phyloP scores from a whole-genome alignment of 2,329 filamentous ascomycete genomes.

The Exophiala sp. region DNA sequence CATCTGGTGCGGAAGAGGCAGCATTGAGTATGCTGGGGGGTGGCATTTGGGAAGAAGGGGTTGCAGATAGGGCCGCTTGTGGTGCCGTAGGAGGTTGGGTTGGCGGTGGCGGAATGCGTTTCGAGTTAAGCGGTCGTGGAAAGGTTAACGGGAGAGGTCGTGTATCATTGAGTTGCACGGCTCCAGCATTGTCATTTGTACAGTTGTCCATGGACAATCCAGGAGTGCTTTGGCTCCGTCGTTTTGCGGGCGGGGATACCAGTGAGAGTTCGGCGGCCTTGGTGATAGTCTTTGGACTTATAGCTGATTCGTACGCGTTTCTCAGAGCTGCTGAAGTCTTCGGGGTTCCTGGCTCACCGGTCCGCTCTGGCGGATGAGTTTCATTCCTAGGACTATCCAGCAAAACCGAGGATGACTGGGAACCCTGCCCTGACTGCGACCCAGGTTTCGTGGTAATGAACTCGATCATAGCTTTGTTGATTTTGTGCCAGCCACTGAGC shows the following conservation, averaged over 20 bases:
- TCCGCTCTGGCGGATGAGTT: neutral
- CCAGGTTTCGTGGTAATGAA: conserved; percentile 44
- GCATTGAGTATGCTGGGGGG: neutral
- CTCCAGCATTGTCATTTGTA: neutral
- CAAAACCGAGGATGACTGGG: neutral
- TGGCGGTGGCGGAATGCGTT: conserved; percentile 20
- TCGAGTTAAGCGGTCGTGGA: conserved; percentile 16
- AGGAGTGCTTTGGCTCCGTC: conserved; percentile 14
- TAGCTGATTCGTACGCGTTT: neutral
- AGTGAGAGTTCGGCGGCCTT: conserved; percentile 20
- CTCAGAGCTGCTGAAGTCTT: neutral
- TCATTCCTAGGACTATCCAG: conserved; percentile 1
- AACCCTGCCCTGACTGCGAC: neutral
- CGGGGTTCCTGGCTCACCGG: neutral
- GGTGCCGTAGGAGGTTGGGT: neutral
- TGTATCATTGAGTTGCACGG: neutral
- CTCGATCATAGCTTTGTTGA: conserved; percentile 63
- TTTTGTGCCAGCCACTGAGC: conserved; percentile 68
- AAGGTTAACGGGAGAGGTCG: conserved; percentile 8
- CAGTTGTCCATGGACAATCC: neutral
- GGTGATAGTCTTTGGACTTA: conserved; percentile 23
- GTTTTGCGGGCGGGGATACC: conserved; percentile 7
- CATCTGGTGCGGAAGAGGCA: neutral
- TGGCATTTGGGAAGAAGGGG: conserved; percentile 1
- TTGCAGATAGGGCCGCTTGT: conserved; percentile 8